Base-by-base conservation (phyloP, 495 filamentous ascomycete genomes). In the Penicillium lividum region DNA sequence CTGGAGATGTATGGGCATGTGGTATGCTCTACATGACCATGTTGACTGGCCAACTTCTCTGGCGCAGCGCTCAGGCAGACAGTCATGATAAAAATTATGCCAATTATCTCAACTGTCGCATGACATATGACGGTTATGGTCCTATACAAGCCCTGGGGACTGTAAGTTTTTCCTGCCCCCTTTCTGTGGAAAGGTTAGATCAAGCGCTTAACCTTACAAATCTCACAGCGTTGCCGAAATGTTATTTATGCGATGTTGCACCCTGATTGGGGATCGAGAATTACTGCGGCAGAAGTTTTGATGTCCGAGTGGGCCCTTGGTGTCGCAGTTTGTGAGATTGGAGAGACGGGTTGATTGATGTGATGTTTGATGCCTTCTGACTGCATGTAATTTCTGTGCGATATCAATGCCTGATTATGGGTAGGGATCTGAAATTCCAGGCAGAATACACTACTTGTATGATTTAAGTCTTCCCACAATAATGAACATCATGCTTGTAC, bases 161-260 rank as follows among this genome's bases (percentile, higher is more conserved):
- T n/a, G 38, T 40, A 13, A 40, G 38, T 40, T 36, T 3, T 10
- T 3, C 13, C 8, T 13, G 33, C 13, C 33, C 9, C 33, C 8
- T 11, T 36, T 36, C 7, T 36, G 13, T 1, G 33, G 10, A 36
- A 13, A 11, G 4, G 4, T 16, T 4, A 16, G 7, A 5, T 2
- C 3, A 15, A 16, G 38, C 13, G n/a, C 3, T 15, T 40, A n/a
- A 40, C 13, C 0, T 27, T 22, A 2, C 15, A 5, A 28, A 31
- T 33, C 18, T 13, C 13, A 38, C 5, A 58, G 56, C 40, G 31
- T 54, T 96, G 92, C 73, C 86, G 92, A 7, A 97, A 97, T 69
- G 92, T 96, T 57, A 93, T 96, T 65, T 97, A 97, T 73, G 94
- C 90, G 15, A 94, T 97, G 61, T 76, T 97, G 25, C 92, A 95